Conservation (phyloP, 805 yeast species). For the Yamadazyma laniorum region DNA sequence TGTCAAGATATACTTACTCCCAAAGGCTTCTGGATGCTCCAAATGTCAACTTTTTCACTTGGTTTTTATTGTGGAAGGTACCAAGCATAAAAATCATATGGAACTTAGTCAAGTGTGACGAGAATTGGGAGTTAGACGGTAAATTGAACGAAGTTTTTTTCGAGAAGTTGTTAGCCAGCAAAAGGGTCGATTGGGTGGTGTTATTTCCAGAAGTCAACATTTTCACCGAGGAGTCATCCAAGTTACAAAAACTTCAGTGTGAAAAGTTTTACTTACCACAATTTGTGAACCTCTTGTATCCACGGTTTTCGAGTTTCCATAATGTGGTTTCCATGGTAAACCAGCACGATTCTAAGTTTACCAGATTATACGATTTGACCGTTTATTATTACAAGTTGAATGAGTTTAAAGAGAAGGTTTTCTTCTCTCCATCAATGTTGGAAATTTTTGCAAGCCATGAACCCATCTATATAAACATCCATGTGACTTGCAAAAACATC, state of each 20-base stretch:
- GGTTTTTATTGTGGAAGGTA: conserved; percentile 65
- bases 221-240: conserved; percentile 47
- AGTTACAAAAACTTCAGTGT: conserved; percentile 53
- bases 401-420: conserved; percentile 3
- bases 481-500: conserved; percentile 47
- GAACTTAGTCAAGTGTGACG: conserved; percentile 57
- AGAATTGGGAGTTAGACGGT: conserved; percentile 61
- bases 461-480: conserved; percentile 42
- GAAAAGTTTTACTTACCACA: conserved; percentile 59
- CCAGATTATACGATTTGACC: conserved; percentile 56
- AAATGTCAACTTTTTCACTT: conserved; percentile 58
- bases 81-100: conserved; percentile 52
- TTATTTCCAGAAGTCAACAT: conserved; percentile 86
- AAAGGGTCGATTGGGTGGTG: conserved; percentile 58
- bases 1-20: conserved; percentile 32
- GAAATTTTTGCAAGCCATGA: conserved; percentile 27
- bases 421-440: conserved; percentile 28
- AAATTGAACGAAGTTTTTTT: conserved; percentile 36
- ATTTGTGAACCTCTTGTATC: conserved; percentile 65
- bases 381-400: conserved; percentile 35
- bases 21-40: conserved; percentile 27
- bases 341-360: conserved; percentile 33
- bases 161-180: conserved; percentile 32
- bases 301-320: conserved; percentile 63
- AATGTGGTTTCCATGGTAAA: conserved; percentile 47